These are phyloP conservation scores for Schwanniomyces vanrijiae DNA, from an alignment of 805 yeast genomes.

Conservation along the genomic window DNA sequence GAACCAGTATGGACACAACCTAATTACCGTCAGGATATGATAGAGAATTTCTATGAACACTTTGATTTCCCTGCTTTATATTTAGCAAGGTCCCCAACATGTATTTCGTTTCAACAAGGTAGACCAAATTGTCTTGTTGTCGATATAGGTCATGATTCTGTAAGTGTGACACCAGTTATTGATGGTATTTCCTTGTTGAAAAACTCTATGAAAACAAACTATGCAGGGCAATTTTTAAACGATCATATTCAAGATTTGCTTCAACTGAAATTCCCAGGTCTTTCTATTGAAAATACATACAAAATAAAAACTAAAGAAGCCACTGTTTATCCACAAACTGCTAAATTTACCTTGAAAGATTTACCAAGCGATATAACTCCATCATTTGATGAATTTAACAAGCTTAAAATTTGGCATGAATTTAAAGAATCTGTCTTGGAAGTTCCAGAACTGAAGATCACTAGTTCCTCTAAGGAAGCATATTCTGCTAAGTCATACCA, in stretches of 20 bases:
- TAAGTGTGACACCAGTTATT: conserved; percentile 76
- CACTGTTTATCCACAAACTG: conserved; percentile 30
- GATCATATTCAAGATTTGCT: conserved; percentile 50
- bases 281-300: conserved; percentile 40
- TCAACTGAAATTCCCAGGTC: conserved; percentile 21
- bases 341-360: conserved; percentile 20
- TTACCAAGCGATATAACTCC: conserved; percentile 36
- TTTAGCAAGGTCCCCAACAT: conserved; percentile 79
- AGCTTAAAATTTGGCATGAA: conserved; percentile 59
- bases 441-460: conserved; percentile 44
- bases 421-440: conserved; percentile 72
- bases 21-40: conserved; percentile 62
- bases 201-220: conserved; percentile 67
- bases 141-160: conserved; percentile 78
- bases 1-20: conserved; percentile 85
- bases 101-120: conserved; percentile 86
- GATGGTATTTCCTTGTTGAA: conserved; percentile 77
- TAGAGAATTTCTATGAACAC: conserved; percentile 70
- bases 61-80: conserved; percentile 79
- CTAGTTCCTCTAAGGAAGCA: conserved; percentile 22
- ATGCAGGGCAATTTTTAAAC: conserved; percentile 69
- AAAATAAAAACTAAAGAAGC: conserved; percentile 47
- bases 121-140: conserved; percentile 84
- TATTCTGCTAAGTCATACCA: conserved; percentile 27
- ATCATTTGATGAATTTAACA: conserved; percentile 58